Percentiles rank a stretch among this genome's conserved stretches.
phyloP scores from a whole-genome alignment of 352 stramenopile species.

The Globisporangium iwayamae region DNA sequence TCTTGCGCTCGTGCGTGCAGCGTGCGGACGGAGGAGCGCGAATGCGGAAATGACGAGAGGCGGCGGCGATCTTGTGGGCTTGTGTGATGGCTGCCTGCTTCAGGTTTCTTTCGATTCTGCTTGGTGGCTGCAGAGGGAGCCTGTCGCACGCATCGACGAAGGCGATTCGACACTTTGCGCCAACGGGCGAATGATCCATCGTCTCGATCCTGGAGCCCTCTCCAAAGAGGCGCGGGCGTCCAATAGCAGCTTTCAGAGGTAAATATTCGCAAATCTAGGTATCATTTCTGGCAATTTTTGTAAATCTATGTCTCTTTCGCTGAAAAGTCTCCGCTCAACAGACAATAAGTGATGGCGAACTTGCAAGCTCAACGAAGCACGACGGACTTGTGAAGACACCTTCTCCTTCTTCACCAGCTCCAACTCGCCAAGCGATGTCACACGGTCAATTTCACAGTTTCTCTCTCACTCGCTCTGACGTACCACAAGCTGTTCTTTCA shows the following conservation, averaged over 20 bases:
- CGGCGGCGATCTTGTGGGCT: background rate
- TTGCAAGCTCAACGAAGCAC: no score
- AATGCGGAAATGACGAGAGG: slow-evolving; percentile 5
- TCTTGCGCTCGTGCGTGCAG: background rate
- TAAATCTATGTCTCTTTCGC: no score
- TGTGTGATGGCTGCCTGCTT: slow-evolving; percentile 2
- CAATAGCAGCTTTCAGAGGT: slow-evolving; percentile 4
- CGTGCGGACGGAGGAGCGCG: background rate
- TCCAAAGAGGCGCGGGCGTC: background rate
- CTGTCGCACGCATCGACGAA: background rate
- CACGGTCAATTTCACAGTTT: no score
- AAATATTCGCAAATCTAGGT: background rate
- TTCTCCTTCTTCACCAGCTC: no score
- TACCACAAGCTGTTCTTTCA: no score
- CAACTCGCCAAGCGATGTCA: no score
- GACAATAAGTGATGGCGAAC: no score
- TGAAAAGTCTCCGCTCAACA: no score
- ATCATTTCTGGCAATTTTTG: no score
- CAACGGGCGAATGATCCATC: background rate
- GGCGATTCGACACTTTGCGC: background rate
- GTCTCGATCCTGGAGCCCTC: background rate
- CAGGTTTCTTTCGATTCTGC: background rate
- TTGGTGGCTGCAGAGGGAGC: slow-evolving; percentile 1
- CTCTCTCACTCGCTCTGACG: no score
- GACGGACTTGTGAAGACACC: no score